These are phyloP conservation scores for Lyophyllum shimeji DNA, from an alignment of 768 basidiomycete species.

Conservation along the genomic window DNA sequence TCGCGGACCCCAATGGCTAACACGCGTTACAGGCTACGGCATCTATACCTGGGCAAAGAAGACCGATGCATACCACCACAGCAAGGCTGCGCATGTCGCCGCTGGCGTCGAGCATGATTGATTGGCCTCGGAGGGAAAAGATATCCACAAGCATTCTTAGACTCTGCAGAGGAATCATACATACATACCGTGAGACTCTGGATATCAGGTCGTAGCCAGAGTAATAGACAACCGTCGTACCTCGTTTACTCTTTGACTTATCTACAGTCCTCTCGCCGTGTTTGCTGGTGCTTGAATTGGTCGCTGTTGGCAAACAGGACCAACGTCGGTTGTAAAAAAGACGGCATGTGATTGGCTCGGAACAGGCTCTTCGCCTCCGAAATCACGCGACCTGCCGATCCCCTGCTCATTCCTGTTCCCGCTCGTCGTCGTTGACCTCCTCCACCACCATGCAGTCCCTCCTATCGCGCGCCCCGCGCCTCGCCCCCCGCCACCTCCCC, in stretches of 20 bases:
- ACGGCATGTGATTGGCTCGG: slow-evolving; percentile 22
- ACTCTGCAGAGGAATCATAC: neutral
- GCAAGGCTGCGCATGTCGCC: slow-evolving; percentile 51
- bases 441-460: slow-evolving; percentile 16
- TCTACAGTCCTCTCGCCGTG: too few relatives aligned
- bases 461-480: slow-evolving; percentile 9
- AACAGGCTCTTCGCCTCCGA: slow-evolving; percentile 9
- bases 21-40: slow-evolving; percentile 56
- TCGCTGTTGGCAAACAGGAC: neutral
- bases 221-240: too few relatives aligned
- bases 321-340: slow-evolving; percentile 6
- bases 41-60: slow-evolving; percentile 79
- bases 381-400: slow-evolving; percentile 17
- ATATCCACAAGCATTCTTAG: neutral
- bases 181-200: too few relatives aligned
- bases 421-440: neutral
- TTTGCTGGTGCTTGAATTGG: too few relatives aligned
- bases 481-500: slow-evolving; percentile 4
- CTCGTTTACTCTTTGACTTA: too few relatives aligned
- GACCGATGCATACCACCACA: slow-evolving; percentile 65
- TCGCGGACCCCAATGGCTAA: neutral
- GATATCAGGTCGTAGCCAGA: too few relatives aligned
- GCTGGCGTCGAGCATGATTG: neutral
- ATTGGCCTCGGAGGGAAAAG: neutral
- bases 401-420: neutral